A percentile compares a stretch with the other conserved stretches of the same genome.
Conservation (phyloP, 2,329 filamentous ascomycete species). For the Alternaria infectoria region DNA sequence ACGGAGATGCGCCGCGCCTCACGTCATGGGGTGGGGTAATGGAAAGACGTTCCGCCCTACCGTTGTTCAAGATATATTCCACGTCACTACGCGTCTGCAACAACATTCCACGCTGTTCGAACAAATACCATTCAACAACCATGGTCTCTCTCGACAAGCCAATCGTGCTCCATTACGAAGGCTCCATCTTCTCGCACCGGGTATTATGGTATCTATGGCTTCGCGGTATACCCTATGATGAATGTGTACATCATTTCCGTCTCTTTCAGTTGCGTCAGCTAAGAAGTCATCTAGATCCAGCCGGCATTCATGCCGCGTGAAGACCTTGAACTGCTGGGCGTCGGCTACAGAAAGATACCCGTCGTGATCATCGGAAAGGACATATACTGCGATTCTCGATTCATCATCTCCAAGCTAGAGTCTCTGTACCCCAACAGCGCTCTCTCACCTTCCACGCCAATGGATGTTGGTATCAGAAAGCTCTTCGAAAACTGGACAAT, state of each 20-base stretch:
- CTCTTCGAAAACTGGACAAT: conserved; percentile 64
- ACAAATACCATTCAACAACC: not conserved
- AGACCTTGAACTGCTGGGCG: conserved; percentile 36
- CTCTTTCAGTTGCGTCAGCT: not conserved
- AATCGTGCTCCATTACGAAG: conserved; percentile 70
- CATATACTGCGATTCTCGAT: conserved; percentile 40
- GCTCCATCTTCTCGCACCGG: conserved; percentile 69
- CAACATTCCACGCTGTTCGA: not conserved
- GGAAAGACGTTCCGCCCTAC: not conserved
- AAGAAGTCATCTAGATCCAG: conserved; percentile 61
- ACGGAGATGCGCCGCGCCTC: not conserved
- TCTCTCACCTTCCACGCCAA: conserved; percentile 19
- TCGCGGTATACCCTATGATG: conserved; percentile 67
- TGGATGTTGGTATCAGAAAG: conserved; percentile 57
- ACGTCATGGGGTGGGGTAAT: not conserved
- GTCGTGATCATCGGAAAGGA: conserved; percentile 41
- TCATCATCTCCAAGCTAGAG: conserved; percentile 43
- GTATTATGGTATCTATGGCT: conserved; percentile 72
- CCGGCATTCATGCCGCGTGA: conserved; percentile 41
- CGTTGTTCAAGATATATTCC: not conserved
- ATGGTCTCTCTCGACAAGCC: conserved; percentile 51
- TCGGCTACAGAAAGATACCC: conserved; percentile 49
- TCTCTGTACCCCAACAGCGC: conserved; percentile 21
- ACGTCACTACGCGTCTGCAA: not conserved
- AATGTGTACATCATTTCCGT: conserved; percentile 64